Base-by-base conservation (phyloP, 1,139 yeast genomes). In the Scheffersomyces illinoinensis region DNA sequence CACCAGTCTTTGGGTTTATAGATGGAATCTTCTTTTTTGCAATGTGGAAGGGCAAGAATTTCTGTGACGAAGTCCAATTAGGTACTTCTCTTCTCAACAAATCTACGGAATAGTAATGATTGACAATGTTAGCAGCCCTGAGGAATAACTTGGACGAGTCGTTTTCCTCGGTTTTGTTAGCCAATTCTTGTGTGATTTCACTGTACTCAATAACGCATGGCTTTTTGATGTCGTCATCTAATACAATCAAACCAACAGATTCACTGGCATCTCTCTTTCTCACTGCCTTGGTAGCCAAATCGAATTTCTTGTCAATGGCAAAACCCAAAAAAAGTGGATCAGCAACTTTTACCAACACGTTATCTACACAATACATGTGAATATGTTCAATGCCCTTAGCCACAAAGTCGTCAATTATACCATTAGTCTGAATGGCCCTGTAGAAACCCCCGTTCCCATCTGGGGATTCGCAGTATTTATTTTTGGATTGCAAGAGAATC, bases 381-480 rank as follows among this genome's bases (percentile, higher is more conserved):
- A 96, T 82, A 72, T 95, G 99, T 74, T 91, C 86, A 64, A 95
- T 86, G 8, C 92, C 93, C 59, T 87, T 87, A n/a, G 68, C 63
- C 33, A 76, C 70, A 71, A 95, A 85, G 71, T 93, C 97, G 10
- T 84, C 84, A 55, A 95, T 71, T 24, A 93, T 80, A 1, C 86
- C 85, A 63, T 89, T 85, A 50, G 84, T 83, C 65, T 78, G 77
- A 52, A 96, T 82, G 2, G 98, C 98, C 69, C 87, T 89, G 78
- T 96, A 96, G 59, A 96, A 80, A 1, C 99, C 99, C 59, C 99
- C 99, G 72, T 96, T 96, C 2, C 99, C 99, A 73, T 96, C 98
- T 2, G 99, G 99, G 14, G 98, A 91, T 67, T 91, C 91, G 48
- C 93, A 88, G 54, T 91, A 83, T 54, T 81, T 76, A 54, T 76